Evolutionary conservation across 306 rosid genomes (phyloP).

Genomic region (Dalbergia cochinchinensis): DNA sequence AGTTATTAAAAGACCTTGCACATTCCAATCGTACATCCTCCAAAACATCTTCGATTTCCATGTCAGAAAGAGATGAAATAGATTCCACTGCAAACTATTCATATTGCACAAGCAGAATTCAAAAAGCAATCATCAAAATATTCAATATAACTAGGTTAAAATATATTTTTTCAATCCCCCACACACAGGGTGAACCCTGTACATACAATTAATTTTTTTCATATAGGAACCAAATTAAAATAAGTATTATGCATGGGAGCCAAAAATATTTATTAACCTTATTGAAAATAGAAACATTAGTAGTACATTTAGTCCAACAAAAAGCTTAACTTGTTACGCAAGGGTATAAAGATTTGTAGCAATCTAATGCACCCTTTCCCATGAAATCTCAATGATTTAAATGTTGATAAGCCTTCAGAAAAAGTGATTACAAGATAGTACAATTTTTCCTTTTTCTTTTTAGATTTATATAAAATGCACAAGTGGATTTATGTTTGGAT

Average conservation of each 20-base stretch:
- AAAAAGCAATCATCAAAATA: slow-evolving; percentile 41
- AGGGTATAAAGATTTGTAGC: slow-evolving; percentile 17
- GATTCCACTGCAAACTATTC: slow-evolving; percentile 67
- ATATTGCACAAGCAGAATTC: slow-evolving; percentile 38
- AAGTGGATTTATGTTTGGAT: too few species aligned
- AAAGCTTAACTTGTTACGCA: slow-evolving; percentile 17
- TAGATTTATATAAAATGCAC: too few species aligned
- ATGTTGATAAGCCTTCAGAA: background rate
- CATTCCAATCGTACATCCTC: slow-evolving; percentile 95
- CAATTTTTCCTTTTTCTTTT: too few species aligned
- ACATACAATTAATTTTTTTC: background rate
- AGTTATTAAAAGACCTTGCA: slow-evolving; percentile 72
- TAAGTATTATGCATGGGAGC: too few species aligned
- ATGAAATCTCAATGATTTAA: slow-evolving; percentile 6
- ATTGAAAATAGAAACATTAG: background rate
- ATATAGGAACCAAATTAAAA: background rate
- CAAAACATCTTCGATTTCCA: slow-evolving; percentile 69
- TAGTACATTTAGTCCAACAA: background rate
- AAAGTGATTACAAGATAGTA: too few species aligned
- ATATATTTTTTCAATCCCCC: background rate
- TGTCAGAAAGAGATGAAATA: slow-evolving; percentile 60
- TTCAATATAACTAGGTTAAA: slow-evolving; percentile 13
- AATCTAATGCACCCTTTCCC: slow-evolving; percentile 3
- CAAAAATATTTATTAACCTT: background rate
- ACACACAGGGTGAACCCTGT: background rate